Evolutionary conservation across 208 protist species (phyloP).

Genomic region (Leptomonas pyrrhocoris): DNA sequence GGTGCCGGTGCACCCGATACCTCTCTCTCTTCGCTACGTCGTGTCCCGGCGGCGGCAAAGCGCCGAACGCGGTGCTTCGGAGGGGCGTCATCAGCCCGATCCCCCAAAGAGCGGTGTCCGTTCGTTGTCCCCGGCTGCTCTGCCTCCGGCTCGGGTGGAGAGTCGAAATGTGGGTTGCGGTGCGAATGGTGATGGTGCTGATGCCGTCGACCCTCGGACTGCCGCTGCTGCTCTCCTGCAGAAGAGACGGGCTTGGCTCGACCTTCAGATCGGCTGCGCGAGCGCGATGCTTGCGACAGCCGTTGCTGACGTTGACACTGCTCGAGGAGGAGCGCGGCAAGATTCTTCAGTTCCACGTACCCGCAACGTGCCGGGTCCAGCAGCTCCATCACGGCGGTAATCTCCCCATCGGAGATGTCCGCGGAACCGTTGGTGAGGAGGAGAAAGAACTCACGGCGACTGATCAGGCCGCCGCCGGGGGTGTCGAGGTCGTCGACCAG

Average conservation of each 20-base stretch:
- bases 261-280: background rate
- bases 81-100: background rate
- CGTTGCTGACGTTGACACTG: slow-evolving; percentile 13
- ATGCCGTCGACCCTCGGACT: background rate
- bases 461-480: slow-evolving; percentile 38
- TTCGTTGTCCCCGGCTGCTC: background rate
- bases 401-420: slow-evolving; percentile 43
- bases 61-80: background rate
- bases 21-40: background rate
- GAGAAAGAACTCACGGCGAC: slow-evolving; percentile 42
- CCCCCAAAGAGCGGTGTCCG: background rate
- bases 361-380: slow-evolving; percentile 52
- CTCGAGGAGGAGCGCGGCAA: slow-evolving; percentile 21
- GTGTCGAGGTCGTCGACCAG: slow-evolving; percentile 23
- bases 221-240: background rate
- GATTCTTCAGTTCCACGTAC: slow-evolving; percentile 22
- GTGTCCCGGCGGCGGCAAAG: background rate
- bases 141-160: background rate
- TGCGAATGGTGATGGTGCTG: slow-evolving; percentile 5
- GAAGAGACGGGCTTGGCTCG: background rate
- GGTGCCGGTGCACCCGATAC: background rate
- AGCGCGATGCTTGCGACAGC: slow-evolving; percentile 4
- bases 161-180: background rate
- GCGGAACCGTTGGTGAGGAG: slow-evolving; percentile 36
- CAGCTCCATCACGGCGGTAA: slow-evolving; percentile 63